Evolutionary conservation across 2,329 filamentous ascomycete genomes (phyloP), one percentile per base, ranked within the genome.

Genomic region (Epichloe typhina): DNA sequence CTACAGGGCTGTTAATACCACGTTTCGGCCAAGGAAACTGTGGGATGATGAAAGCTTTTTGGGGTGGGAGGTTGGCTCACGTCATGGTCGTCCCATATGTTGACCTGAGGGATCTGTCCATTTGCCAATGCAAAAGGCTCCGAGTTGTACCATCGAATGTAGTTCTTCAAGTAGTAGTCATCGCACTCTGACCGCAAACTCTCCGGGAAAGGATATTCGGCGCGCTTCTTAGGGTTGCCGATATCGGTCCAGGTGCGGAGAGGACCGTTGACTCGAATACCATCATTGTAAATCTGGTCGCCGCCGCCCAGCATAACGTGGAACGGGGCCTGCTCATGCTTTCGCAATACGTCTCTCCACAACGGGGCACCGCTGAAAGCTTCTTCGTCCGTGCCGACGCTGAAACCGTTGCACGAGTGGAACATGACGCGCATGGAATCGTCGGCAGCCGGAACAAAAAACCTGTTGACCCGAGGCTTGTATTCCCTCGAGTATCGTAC

Each of bases 391-490:
- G 88, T 91, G 50, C 85, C 86, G 39, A 93, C 77, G 57, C 86
- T 91, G 71, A 98, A 98, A 15, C 93, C 94, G 66, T 98, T 98
- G 71, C 93, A 96, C 52, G 88, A 95, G 71, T 96, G 86, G 69
- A 96, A 98, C 88, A 97, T 95, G 63, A 96, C 86, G 63, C 95
- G 88, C 91, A 98, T 97, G 4, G 87, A 86, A 67, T 96, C 84
- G 43, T 81, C 79, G 52, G 76, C 74, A 12, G 86, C 88, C 12
- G 93, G 91, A 4, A 97, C 80, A 74, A 85, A 95, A 98, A 98
- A 98, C 47, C 57, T 79, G 70, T 76, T 95, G 71, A 65, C 68
- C 53, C 69, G 72, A 6, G 74, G 72, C 63, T 80, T 79, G 55
- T 72, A 73, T 39, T 72, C 68, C 56, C 76, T 77, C 49, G 73